Conservation (phyloP, 1,284 basidiomycete genomes). For the Bjerkandera adusta region DNA sequence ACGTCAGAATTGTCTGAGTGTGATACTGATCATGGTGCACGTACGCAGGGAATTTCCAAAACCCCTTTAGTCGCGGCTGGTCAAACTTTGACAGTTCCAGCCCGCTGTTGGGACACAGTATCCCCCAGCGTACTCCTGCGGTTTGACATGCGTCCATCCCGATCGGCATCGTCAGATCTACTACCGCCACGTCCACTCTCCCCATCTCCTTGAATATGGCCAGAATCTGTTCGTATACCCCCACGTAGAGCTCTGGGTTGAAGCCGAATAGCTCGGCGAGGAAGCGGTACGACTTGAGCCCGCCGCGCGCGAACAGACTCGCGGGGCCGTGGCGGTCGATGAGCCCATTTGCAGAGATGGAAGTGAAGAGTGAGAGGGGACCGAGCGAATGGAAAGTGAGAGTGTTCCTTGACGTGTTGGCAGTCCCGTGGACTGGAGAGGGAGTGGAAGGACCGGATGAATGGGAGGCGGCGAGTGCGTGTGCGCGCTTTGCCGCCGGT, state of each 20-base stretch:
- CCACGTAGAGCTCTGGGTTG: slow-evolving; percentile 14
- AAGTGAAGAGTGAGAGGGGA: slow-evolving; percentile 13
- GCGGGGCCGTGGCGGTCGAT: slow-evolving; percentile 16
- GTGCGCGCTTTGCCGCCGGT: slow-evolving; percentile 13
- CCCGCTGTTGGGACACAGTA: slow-evolving; percentile 15
- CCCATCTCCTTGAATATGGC: slow-evolving; percentile 8
- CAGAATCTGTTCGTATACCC: slow-evolving; percentile 12
- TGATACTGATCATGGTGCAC: slow-evolving; percentile 1
- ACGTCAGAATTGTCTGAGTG: no score
- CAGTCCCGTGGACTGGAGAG: neutral
- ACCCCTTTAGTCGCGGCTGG: slow-evolving; percentile 14
- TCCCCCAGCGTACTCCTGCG: slow-evolving; percentile 11
- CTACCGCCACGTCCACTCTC: slow-evolving; percentile 12
- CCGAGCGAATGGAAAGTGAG: slow-evolving; percentile 16
- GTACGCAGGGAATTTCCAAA: slow-evolving; percentile 18
- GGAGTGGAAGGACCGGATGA: no score
- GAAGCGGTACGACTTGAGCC: slow-evolving; percentile 14
- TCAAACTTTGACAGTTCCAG: slow-evolving; percentile 13
- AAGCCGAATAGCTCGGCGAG: slow-evolving; percentile 16
- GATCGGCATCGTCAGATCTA: slow-evolving; percentile 15
- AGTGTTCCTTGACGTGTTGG: neutral
- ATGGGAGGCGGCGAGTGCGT: slow-evolving; percentile 1
- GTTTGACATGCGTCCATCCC: slow-evolving; percentile 16
- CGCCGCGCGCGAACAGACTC: slow-evolving; percentile 4
- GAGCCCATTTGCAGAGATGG: slow-evolving; percentile 12